A percentile compares a stretch with the other conserved stretches of the same genome.
These are phyloP conservation scores for Sarocladiaceae sp. DNA, from an alignment of 2,329 filamentous ascomycete species.

Conservation along the genomic window DNA sequence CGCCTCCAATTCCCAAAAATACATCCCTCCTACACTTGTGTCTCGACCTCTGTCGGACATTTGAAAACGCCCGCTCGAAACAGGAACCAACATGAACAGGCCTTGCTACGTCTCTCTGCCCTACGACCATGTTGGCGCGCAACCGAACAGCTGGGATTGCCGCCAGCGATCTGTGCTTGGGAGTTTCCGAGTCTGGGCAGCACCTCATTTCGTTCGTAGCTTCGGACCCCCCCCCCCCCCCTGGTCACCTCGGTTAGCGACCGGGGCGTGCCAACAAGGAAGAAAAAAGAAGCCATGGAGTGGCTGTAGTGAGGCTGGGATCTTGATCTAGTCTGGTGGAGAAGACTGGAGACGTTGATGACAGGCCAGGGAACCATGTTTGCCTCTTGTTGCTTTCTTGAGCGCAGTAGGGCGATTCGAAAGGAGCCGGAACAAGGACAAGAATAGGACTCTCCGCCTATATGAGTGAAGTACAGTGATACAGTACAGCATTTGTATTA, in stretches of 20 bases:
- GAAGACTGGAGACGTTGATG: conserved; percentile 1
- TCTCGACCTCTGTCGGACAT: too few species aligned
- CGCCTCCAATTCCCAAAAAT: too few species aligned
- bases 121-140: not conserved
- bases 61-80: too few species aligned
- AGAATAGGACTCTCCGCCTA: too few species aligned
- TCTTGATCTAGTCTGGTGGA: not conserved
- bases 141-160: not conserved
- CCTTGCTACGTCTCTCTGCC: too few species aligned
- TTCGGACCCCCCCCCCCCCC: not conserved
- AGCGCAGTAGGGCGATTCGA: too few species aligned
- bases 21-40: too few species aligned
- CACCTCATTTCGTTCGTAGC: not conserved
- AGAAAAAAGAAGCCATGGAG: too few species aligned
- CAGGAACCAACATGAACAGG: not conserved
- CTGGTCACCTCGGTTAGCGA: conserved; percentile 5
- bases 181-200: not conserved
- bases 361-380: conserved; percentile 7
- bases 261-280: conserved; percentile 1
- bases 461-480: too few species aligned
- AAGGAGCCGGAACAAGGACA: too few species aligned
- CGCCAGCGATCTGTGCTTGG: conserved; percentile 1
- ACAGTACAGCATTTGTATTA: too few species aligned
- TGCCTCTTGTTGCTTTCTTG: too few species aligned
- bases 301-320: not conserved